These are phyloP conservation scores for Globisporangium cylindrosporum DNA, from an alignment of 352 stramenopile species.

Conservation along the genomic window DNA sequence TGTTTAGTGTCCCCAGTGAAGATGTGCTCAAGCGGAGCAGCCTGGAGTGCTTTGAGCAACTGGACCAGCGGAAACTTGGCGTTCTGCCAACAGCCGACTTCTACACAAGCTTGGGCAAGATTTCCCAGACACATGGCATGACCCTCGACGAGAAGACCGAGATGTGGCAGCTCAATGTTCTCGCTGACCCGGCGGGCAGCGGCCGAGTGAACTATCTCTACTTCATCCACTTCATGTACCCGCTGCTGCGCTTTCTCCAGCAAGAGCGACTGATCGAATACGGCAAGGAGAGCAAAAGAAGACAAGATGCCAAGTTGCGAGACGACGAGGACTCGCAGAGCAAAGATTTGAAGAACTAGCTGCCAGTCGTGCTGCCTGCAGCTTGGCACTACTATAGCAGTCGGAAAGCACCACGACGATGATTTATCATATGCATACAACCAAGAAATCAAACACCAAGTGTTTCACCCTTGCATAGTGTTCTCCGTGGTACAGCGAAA, in stretches of 20 bases:
- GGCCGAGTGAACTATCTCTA: constrained; percentile 59
- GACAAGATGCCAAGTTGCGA: background rate
- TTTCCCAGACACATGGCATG: constrained; percentile 23
- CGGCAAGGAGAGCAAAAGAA: constrained; percentile 7
- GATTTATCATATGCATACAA: no score
- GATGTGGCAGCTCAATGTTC: constrained; percentile 28
- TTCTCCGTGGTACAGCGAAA: no score
- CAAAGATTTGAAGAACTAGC: constrained; percentile 8
- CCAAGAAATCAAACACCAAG: no score
- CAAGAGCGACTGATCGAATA: constrained; percentile 22
- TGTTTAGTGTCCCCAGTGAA: constrained; percentile 20
- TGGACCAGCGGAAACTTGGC: constrained; percentile 31
- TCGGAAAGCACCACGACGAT: no score
- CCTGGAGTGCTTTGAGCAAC: constrained; percentile 32
- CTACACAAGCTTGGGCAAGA: constrained; percentile 20
- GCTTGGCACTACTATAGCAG: no score
- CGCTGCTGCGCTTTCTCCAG: constrained; percentile 32
- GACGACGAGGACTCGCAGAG: background rate
- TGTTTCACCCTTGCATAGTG: no score
- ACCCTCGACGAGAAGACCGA: constrained; percentile 23
- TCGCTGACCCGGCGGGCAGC: constrained; percentile 42
- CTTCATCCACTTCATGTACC: constrained; percentile 56
- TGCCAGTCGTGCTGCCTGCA: background rate
- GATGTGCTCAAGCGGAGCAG: constrained; percentile 29
- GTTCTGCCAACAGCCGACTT: constrained; percentile 42